Base-by-base conservation (phyloP, 2,329 filamentous ascomycete genomes). In the Tricladium varicosporioides region DNA sequence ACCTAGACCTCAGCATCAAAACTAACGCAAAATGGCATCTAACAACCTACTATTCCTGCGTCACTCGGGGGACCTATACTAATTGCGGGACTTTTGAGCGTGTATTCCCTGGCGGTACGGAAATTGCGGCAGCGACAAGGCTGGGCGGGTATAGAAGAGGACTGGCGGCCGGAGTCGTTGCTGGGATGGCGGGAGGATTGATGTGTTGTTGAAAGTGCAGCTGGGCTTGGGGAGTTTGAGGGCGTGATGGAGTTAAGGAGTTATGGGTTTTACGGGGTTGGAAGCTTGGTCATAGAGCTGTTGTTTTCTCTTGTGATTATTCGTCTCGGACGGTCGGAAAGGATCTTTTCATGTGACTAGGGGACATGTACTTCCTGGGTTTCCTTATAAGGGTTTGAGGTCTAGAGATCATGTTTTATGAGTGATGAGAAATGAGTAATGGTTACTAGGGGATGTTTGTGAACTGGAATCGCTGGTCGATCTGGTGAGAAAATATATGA, bases 71-170 rank as follows among this genome's bases (percentile, higher is more conserved):
- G 5, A 55, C 60, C 14, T 48, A 63, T 22, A 57, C 57, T 7
- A 57, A 62, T 59, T 70, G 68, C 55, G 68, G 67, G 10, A 60
- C 60, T 59, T 67, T 68, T 59, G 66, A 70, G 48, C 66, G 64
- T 1, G 57, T 70, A 5, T 48, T 67, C 8, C 63, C 63, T 13
- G 67, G 67, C 1, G 67, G 67, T 7, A 58, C 58, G 48, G 67
- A 70, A 32, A 66, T 70, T 48, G 62, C 65, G 7, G 62, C 54
- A 8, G 63, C 61, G 9, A 19, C 18, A 19, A 56, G 60, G n/a
- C 49, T n/a, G 19, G 43, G 51, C 45, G 42, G 31, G 27, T 52
- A 40, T 31, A 57, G 18, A 22, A 51, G 51, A 13, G 45, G 47
- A 15, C 18, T 52, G 11, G 56, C 45, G 14, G 60, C 57, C 9